Evolutionary conservation across 2,329 filamentous ascomycete species (phyloP).

Genomic region (Penicillium olsonii): DNA sequence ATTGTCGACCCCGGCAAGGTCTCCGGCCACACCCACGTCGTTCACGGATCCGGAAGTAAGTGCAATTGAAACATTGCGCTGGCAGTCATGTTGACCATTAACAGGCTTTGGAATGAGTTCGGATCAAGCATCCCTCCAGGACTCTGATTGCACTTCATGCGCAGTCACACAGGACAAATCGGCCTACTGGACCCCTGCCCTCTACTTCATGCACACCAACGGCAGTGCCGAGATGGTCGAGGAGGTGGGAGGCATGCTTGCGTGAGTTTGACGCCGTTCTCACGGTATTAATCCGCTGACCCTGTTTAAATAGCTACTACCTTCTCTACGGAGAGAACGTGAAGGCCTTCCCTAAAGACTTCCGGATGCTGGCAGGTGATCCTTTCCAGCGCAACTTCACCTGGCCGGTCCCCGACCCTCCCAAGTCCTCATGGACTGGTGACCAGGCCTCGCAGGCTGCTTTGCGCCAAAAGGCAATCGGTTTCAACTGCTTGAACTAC

Average conservation of each 20-base stretch:
- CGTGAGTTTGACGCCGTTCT: constrained; percentile 58
- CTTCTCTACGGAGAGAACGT: constrained; percentile 68
- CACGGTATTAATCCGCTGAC: constrained; percentile 12
- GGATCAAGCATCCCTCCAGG: constrained; percentile 58
- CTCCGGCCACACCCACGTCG: constrained; percentile 69
- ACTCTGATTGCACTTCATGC: constrained; percentile 76
- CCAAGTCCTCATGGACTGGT: constrained; percentile 69
- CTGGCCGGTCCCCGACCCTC: constrained; percentile 65
- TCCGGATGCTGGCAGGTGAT: constrained; percentile 81
- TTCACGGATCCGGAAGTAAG: constrained; percentile 77
- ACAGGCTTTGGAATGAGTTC: constrained; percentile 66
- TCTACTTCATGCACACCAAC: constrained; percentile 75
- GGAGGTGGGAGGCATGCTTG: constrained; percentile 80
- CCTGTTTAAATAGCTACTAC: constrained; percentile 67
- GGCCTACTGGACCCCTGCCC: constrained; percentile 79
- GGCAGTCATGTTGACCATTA: constrained; percentile 4
- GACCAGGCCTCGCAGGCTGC: constrained; percentile 68
- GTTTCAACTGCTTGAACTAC: constrained; percentile 97
- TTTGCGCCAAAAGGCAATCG: constrained; percentile 77
- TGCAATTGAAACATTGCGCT: constrained; percentile 19
- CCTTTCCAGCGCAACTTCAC: constrained; percentile 68
- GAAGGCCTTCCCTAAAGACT: constrained; percentile 72
- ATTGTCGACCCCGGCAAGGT: constrained; percentile 64
- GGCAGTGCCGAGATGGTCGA: constrained; percentile 68
- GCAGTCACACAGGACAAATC: constrained; percentile 78